These are phyloP conservation scores for Wickerhamomyces silvicola DNA, from an alignment of 805 yeast genomes.

Conservation along the genomic window DNA sequence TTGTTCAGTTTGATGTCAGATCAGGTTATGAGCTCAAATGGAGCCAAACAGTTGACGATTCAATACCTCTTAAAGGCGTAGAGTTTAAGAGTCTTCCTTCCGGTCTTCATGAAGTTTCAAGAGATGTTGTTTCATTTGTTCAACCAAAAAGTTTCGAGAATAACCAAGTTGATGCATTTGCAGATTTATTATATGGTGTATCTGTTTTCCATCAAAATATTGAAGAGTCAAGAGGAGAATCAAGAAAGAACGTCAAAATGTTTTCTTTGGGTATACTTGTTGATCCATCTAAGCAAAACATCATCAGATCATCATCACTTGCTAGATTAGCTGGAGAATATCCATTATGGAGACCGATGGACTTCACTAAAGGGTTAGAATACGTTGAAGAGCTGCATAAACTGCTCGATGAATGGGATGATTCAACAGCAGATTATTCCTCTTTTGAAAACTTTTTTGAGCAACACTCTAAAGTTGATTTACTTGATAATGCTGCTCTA, in stretches of 20 bases:
- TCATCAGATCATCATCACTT: constrained; percentile 12
- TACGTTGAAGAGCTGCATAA: constrained; percentile 30
- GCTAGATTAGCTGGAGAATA: constrained; percentile 3
- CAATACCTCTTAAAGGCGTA: constrained; percentile 32
- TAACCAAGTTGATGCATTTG: constrained; percentile 9
- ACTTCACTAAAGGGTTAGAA: constrained; percentile 38
- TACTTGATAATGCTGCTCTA: constrained; percentile 6
- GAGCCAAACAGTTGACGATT: constrained; percentile 27
- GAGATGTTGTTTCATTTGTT: constrained; percentile 51
- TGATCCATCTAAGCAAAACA: constrained; percentile 29
- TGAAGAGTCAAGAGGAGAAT: constrained; percentile 20
- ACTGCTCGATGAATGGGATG: constrained; percentile 19
- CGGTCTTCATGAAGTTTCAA: constrained; percentile 48
- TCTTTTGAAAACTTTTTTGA: constrained; percentile 21
- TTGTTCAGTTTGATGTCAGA: constrained; percentile 46
- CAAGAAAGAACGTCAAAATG: constrained; percentile 46
- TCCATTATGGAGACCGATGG: constrained; percentile 34
- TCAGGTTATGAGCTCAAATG: constrained; percentile 44
- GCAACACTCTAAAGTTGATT: constrained; percentile 9
- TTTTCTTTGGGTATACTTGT: constrained; percentile 58
- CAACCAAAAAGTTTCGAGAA: constrained; percentile 21
- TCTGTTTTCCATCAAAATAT: constrained; percentile 44
- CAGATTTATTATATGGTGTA: constrained; percentile 37
- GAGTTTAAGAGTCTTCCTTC: constrained; percentile 67
- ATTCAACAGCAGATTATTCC: constrained; percentile 13